A percentile compares a stretch with the other conserved stretches of the same genome.
Conservation (phyloP, 768 basidiomycete genomes). For the Tulasnella calospora region DNA sequence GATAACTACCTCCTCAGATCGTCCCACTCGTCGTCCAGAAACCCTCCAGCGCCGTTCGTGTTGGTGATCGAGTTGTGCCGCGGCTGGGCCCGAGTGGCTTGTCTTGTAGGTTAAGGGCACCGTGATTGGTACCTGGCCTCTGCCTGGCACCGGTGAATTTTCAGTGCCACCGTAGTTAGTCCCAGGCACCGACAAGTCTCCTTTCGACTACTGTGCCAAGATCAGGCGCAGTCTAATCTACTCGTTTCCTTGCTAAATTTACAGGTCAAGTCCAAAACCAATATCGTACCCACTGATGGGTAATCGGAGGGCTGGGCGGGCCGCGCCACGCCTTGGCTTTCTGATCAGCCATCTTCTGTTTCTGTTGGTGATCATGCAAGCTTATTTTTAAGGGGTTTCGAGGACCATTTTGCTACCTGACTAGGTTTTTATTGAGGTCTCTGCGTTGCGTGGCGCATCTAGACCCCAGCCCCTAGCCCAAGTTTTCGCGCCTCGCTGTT, state of each 20-base stretch:
- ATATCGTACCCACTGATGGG: neutral
- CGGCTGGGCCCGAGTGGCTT: neutral
- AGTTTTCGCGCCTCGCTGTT: neutral
- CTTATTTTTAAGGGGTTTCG: neutral
- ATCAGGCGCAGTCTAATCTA: neutral
- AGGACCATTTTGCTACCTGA: too few species aligned
- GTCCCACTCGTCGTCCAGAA: neutral
- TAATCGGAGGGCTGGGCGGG: neutral
- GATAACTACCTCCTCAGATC: neutral
- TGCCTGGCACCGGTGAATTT: neutral
- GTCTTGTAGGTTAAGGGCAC: neutral
- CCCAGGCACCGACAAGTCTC: slow-evolving; percentile 11
- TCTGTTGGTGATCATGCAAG: neutral
- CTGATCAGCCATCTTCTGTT: neutral
- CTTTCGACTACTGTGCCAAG: neutral
- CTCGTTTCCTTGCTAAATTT: neutral
- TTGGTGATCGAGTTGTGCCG: neutral
- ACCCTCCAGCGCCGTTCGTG: neutral
- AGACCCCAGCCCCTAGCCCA: neutral
- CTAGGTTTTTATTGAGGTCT: too few species aligned
- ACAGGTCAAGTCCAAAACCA: neutral
- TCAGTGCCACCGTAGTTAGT: neutral
- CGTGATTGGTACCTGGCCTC: neutral
- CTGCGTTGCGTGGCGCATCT: neutral
- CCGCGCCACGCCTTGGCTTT: neutral